phyloP scores from a whole-genome alignment of 2,329 filamentous ascomycete species.

The Aspergillus sojae region DNA sequence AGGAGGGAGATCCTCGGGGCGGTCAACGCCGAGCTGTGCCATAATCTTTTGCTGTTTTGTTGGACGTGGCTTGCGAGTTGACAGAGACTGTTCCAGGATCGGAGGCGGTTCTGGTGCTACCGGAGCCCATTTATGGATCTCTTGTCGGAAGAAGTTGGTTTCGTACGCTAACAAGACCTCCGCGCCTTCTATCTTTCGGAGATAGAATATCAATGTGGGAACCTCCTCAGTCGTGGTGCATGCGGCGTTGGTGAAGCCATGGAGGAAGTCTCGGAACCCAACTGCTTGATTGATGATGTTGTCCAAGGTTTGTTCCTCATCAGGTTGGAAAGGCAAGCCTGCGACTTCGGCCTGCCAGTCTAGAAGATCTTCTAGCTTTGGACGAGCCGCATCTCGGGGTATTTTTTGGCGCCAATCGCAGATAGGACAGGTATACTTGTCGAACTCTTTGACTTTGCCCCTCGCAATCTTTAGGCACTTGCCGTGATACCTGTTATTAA shows the following conservation, averaged over 20 bases:
- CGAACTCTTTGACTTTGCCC: slow-evolving; percentile 96
- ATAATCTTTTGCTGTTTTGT: slow-evolving; percentile 97
- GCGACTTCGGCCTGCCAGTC: slow-evolving; percentile 82
- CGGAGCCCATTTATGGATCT: slow-evolving; percentile 91
- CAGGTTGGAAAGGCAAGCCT: slow-evolving; percentile 85
- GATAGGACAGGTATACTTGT: slow-evolving; percentile 97
- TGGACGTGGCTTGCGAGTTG: slow-evolving; percentile 90
- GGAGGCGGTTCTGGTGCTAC: slow-evolving; percentile 85
- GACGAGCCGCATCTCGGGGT: slow-evolving; percentile 90
- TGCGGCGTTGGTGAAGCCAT: slow-evolving; percentile 76
- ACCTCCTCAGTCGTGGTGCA: slow-evolving; percentile 83
- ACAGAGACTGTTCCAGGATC: slow-evolving; percentile 81
- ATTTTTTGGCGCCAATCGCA: slow-evolving; percentile 98
- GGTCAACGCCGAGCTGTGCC: slow-evolving; percentile 82
- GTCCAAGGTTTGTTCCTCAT: slow-evolving; percentile 85
- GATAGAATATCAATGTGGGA: slow-evolving; percentile 87
- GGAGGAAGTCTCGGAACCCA: slow-evolving; percentile 80
- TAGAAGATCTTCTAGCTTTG: slow-evolving; percentile 88
- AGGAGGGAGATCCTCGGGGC: slow-evolving; percentile 86
- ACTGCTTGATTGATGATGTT: slow-evolving; percentile 84
- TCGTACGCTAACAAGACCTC: slow-evolving; percentile 89
- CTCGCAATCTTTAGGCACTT: slow-evolving; percentile 97
- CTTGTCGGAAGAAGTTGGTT: slow-evolving; percentile 97
- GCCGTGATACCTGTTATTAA: slow-evolving; percentile 77
- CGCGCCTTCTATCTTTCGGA: slow-evolving; percentile 95